Percentiles rank a stretch among this genome's conserved stretches.
phyloP scores from a whole-genome alignment of 352 stramenopile genomes.

The Pythium coloratum region DNA sequence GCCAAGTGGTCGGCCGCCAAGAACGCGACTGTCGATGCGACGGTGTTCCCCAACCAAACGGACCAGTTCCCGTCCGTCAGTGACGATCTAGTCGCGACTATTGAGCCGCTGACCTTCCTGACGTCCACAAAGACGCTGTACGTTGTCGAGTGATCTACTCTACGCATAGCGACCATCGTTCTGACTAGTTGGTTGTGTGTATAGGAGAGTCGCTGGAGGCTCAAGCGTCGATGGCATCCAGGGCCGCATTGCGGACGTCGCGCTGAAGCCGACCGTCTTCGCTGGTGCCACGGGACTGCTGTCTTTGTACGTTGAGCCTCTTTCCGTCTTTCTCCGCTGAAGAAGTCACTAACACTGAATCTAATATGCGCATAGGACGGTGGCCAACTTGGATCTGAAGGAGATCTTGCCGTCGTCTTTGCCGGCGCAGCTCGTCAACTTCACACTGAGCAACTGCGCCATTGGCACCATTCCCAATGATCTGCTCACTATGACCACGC shows the following conservation, averaged over 20 bases:
- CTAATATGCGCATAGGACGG: slow-evolving; percentile 26
- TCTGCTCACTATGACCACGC: slow-evolving; percentile 45
- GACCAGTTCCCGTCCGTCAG: slow-evolving; percentile 19
- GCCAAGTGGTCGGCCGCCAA: slow-evolving; percentile 34
- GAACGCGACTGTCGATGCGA: slow-evolving; percentile 17
- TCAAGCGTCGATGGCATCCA: slow-evolving; percentile 42
- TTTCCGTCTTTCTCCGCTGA: neutral
- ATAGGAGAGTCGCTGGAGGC: slow-evolving; percentile 50
- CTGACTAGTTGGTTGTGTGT: neutral
- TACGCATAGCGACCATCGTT: neutral
- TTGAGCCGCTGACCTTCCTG: slow-evolving; percentile 28
- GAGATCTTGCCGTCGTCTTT: slow-evolving; percentile 46
- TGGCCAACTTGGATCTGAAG: slow-evolving; percentile 56
- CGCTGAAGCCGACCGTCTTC: slow-evolving; percentile 37
- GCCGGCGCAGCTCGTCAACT: slow-evolving; percentile 43
- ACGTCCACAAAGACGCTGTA: slow-evolving; percentile 27
- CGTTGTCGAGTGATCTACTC: neutral
- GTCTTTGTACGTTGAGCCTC: slow-evolving; percentile 28
- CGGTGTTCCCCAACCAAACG: slow-evolving; percentile 16
- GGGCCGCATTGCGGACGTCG: slow-evolving; percentile 44
- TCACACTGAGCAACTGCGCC: slow-evolving; percentile 63
- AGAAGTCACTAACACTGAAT: neutral
- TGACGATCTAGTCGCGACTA: slow-evolving; percentile 14
- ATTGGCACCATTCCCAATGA: slow-evolving; percentile 54
- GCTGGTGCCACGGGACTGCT: slow-evolving; percentile 35